These are phyloP conservation scores for Takashimella koratensis DNA, from an alignment of 1,284 basidiomycete species.

Conservation along the genomic window DNA sequence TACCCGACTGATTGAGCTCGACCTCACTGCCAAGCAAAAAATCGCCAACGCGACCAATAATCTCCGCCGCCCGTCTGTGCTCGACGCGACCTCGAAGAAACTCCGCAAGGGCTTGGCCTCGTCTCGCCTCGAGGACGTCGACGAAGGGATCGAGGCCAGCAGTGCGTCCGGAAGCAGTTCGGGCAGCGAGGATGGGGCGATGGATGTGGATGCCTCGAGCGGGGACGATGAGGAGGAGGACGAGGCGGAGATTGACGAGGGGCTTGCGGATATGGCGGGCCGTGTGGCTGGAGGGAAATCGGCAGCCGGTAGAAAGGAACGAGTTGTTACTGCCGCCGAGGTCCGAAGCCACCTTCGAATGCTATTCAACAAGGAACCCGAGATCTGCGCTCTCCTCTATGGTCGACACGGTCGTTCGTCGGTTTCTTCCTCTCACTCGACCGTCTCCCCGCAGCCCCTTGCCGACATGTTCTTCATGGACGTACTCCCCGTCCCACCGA, in stretches of 20 bases:
- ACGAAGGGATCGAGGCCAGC: slow-evolving; percentile 45
- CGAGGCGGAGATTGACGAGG: slow-evolving; percentile 32
- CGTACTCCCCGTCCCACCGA: slow-evolving; percentile 85
- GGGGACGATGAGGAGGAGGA: slow-evolving; percentile 54
- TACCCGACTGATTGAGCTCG: slow-evolving; percentile 92
- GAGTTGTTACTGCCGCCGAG: slow-evolving; percentile 85
- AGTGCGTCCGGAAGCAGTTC: slow-evolving; percentile 37
- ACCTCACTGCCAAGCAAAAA: slow-evolving; percentile 77
- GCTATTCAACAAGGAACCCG: slow-evolving; percentile 78
- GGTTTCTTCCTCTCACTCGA: slow-evolving; percentile 12
- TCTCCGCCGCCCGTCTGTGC: slow-evolving; percentile 67
- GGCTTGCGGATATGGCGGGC: slow-evolving; percentile 50
- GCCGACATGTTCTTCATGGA: slow-evolving; percentile 97
- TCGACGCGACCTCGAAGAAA: slow-evolving; percentile 37
- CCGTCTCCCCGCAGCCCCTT: slow-evolving; percentile 47
- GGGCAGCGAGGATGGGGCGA: slow-evolving; percentile 54
- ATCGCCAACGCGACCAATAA: slow-evolving; percentile 57
- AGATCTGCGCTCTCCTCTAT: slow-evolving; percentile 82
- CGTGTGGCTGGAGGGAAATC: slow-evolving; percentile 78
- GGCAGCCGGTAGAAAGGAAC: slow-evolving; percentile 72
- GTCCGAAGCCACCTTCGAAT: slow-evolving; percentile 88
- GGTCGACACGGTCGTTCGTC: slow-evolving; percentile 83
- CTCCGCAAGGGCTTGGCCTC: background rate
- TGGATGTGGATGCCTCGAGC: slow-evolving; percentile 29
- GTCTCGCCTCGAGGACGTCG: slow-evolving; percentile 27